Evolutionary conservation across 306 rosid genomes (phyloP).

Genomic region (Boehmeria nivea): DNA sequence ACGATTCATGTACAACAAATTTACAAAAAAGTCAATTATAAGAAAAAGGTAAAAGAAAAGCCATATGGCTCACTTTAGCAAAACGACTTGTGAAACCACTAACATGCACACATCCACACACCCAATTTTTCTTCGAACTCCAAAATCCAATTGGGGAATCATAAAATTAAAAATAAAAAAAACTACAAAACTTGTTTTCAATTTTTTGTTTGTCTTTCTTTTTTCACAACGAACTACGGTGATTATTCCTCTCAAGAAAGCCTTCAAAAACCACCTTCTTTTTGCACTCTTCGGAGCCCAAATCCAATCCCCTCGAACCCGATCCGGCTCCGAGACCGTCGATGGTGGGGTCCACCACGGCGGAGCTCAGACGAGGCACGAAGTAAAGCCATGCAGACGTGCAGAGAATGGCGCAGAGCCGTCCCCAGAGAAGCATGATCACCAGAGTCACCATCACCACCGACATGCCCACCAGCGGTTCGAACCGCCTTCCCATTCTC

Average conservation of each 20-base stretch:
- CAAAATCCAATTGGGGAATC: neutral
- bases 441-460: constrained; percentile 43
- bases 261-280: constrained; percentile 36
- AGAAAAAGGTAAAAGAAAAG: neutral
- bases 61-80: constrained; percentile 7
- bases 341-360: neutral
- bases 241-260: constrained; percentile 30
- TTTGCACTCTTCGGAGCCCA: constrained; percentile 26
- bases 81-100: neutral
- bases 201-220: neutral
- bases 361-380: constrained; percentile 31
- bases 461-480: constrained; percentile 44
- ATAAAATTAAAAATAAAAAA: neutral
- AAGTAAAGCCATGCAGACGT: constrained; percentile 61
- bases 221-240: constrained; percentile 1
- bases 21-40: neutral
- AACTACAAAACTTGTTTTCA: neutral
- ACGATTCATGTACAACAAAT: neutral
- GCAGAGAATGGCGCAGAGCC: constrained; percentile 58
- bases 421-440: constrained; percentile 55
- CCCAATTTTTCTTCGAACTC: neutral
- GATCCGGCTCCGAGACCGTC: neutral
- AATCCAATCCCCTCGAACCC: constrained; percentile 13
- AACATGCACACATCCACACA: neutral
- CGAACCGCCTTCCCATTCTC: neutral